These are phyloP conservation scores for Colletotrichum sp. DNA, from an alignment of 2,329 filamentous ascomycete genomes.

Conservation along the genomic window DNA sequence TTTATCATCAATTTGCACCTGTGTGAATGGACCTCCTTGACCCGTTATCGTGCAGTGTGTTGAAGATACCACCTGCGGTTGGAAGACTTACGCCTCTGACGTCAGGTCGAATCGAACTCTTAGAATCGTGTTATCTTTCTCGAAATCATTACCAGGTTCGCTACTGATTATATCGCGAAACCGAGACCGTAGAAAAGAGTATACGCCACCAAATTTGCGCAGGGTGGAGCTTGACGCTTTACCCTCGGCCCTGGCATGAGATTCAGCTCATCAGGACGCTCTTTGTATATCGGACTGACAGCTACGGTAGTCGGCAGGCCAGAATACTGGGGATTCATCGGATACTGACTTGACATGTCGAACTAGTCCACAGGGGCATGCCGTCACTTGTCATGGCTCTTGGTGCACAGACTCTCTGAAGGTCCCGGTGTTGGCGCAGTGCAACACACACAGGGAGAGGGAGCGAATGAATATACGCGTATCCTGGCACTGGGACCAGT, in stretches of 20 bases:
- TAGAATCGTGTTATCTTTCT: too few species aligned
- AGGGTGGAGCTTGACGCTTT: not conserved
- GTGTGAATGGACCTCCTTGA: fast-evolving
- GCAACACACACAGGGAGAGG: not conserved
- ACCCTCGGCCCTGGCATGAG: not conserved
- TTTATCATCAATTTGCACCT: not conserved
- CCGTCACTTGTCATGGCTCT: not conserved
- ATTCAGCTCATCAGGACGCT: not conserved
- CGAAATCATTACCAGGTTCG: not conserved
- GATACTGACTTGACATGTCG: not conserved
- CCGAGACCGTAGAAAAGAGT: not conserved
- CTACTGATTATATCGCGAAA: not conserved
- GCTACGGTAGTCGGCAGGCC: fast-evolving
- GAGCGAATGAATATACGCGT: not conserved
- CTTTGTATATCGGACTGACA: fast-evolving
- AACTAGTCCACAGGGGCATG: not conserved
- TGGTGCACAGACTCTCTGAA: not conserved
- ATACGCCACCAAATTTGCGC: not conserved
- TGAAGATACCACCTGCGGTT: not conserved
- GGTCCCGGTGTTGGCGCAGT: not conserved
- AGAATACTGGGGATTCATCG: not conserved
- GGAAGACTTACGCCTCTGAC: too few species aligned
- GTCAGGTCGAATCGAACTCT: too few species aligned
- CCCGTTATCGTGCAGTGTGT: not conserved
- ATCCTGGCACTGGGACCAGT: not conserved